A percentile compares a stretch with the other conserved stretches of the same genome.
These are phyloP conservation scores for Jacaranda copaia DNA, from an alignment of 257 asterid species.

Conservation along the genomic window DNA sequence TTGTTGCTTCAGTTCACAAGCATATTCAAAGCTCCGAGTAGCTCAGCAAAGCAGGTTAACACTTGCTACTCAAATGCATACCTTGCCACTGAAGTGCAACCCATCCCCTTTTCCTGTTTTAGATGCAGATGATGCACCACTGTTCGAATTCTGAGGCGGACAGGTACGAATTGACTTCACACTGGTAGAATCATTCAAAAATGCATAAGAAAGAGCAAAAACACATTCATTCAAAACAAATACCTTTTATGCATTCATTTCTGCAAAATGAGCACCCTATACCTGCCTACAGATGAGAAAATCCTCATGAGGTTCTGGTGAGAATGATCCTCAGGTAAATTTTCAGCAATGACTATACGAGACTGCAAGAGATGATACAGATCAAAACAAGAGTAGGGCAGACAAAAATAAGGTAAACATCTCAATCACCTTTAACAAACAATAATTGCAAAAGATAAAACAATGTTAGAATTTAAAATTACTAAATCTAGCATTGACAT, in stretches of 20 bases:
- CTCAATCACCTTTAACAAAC: background rate
- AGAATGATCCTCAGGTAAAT: constrained; percentile 89
- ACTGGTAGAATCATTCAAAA: constrained; percentile 50
- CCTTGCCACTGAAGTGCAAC: constrained; percentile 74
- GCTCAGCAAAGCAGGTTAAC: constrained; percentile 4
- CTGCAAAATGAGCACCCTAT: constrained; percentile 31
- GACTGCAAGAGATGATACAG: constrained; percentile 52
- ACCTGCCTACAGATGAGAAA: constrained; percentile 91
- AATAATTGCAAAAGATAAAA: background rate
- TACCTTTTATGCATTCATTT: background rate
- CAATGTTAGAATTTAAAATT: constrained; percentile 22
- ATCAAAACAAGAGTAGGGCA: constrained; percentile 26
- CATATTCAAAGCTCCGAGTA: constrained; percentile 14
- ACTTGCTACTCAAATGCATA: constrained; percentile 34
- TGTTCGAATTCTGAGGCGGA: constrained; percentile 68
- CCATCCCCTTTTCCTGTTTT: constrained; percentile 72
- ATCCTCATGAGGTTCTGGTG: constrained; percentile 93
- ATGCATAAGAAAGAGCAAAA: constrained; percentile 30
- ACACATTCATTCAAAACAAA: constrained; percentile 2
- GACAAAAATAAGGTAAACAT: background rate
- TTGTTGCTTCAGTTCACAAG: constrained; percentile 24
- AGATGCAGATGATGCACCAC: constrained; percentile 58
- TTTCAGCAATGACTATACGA: constrained; percentile 84
- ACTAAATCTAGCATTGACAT: constrained; percentile 20
- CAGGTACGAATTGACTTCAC: constrained; percentile 93